Base-by-base conservation (phyloP, 2,329 filamentous ascomycete genomes). In the Alternaria brassicicola region DNA sequence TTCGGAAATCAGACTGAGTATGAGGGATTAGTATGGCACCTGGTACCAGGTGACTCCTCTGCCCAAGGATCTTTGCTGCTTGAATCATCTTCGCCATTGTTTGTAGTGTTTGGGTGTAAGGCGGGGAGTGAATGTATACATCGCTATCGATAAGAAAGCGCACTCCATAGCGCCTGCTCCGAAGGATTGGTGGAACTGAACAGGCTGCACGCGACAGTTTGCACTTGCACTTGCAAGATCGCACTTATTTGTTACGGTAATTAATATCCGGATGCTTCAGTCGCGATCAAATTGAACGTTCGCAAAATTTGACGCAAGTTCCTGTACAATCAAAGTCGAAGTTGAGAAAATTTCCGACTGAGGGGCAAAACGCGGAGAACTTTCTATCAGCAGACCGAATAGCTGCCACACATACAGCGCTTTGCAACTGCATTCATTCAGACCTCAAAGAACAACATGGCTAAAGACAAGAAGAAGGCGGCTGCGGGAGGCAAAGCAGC, bases 381-480 rank as follows among this genome's bases (percentile, higher is more conserved):
- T 43, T 33, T 25, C 28, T n/a, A 35, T 23, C 30, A 19, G 30
- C 30, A 33, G 28, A 35, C 43, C 43, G 19, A 47, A 23, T 23
- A 35, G 30, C 15, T 33, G 6, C 43, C 30, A 33, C 43, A 19
- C 19, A 33, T 31, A 47, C 43, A 23, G 43, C 30, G 8, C 25
- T 35, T n/a, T 33, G 21, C 15, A 10, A 30, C 21, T 53, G 21
- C 33, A 15, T 26, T 13, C 10, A 33, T 33, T 25, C 30, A 13
- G 4, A 6, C 2, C 2, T 19, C 10, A 17, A 17, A n/a, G 30
- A 19, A 4, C 19, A 38, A 43, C n/a, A 79, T 86, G 84, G 83
- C 76, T 49, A 87, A 80, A 61, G 83, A 84, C 67, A 86, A 78
- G 65, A 76, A 84, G 36, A 85, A 85, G 65, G 74, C 54, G 15